Conservation (phyloP, 306 rosid genomes). For the Arachis stenosperma region DNA sequence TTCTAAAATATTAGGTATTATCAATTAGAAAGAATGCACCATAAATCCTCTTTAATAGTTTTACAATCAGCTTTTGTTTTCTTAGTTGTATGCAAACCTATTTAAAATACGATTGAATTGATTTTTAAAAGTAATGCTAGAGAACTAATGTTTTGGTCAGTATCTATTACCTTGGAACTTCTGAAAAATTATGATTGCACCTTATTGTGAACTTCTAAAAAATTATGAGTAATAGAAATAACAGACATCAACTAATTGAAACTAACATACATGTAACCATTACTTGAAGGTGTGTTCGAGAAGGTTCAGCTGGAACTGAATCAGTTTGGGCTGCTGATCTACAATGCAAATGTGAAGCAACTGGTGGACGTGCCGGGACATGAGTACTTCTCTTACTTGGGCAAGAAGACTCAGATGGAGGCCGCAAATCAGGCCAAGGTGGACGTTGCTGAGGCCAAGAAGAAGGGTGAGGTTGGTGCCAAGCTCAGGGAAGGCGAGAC, state of each 20-base stretch:
- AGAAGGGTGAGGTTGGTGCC: conserved; percentile 41
- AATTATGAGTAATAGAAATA: no score
- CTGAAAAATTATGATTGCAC: no score
- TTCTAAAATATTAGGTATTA: no score
- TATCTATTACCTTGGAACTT: no score
- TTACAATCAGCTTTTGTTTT: no score
- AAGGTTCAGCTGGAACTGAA: conserved; percentile 64
- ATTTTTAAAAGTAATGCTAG: no score
- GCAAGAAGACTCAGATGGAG: conserved; percentile 72
- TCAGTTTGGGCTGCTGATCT: conserved; percentile 65
- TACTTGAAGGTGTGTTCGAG: conserved; percentile 42
- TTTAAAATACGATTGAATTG: no score
- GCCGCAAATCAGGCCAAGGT: conserved; percentile 63
- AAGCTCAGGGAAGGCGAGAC: conserved; percentile 37
- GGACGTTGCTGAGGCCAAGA: conserved; percentile 44
- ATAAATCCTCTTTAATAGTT: no score
- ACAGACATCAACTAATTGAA: background rate
- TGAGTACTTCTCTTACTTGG: conserved; percentile 70
- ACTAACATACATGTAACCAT: background rate
- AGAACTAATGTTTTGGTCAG: no score
- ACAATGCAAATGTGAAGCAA: conserved; percentile 70
- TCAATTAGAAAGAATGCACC: no score
- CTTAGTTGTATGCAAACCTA: no score
- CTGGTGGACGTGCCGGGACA: conserved; percentile 64
- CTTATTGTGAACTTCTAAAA: no score